phyloP scores from a whole-genome alignment of 768 basidiomycete genomes.

The Coprinellus aureogranulatus region DNA sequence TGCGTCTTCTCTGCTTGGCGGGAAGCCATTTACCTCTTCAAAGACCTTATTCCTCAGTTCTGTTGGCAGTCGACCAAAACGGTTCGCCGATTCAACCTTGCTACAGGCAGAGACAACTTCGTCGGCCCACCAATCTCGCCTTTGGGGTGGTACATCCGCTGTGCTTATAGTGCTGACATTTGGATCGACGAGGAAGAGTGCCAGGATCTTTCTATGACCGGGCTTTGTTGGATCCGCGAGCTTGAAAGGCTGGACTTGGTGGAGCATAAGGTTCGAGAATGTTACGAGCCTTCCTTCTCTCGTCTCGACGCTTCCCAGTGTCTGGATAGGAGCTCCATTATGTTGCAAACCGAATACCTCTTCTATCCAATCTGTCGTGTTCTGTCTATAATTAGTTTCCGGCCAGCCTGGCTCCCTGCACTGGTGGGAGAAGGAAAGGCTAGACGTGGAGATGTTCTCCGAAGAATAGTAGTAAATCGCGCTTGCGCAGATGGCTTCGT shows the following conservation, averaged over 20 bases:
- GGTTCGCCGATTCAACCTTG: not conserved
- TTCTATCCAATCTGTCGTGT: slow-evolving; percentile 20
- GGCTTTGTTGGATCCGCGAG: slow-evolving; percentile 32
- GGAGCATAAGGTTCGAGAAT: slow-evolving; percentile 39
- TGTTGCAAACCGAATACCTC: not conserved
- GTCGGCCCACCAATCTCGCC: slow-evolving; percentile 26
- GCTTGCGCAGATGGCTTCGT: slow-evolving; percentile 25
- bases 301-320: slow-evolving; percentile 27
- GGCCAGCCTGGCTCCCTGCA: not conserved
- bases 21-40: slow-evolving; percentile 22
- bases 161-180: slow-evolving; percentile 23
- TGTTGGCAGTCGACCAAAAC: slow-evolving; percentile 17
- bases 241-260: slow-evolving; percentile 33
- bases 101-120: slow-evolving; percentile 3
- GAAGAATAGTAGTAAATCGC: slow-evolving; percentile 27
- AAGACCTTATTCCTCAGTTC: slow-evolving; percentile 24
- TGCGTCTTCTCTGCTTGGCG: slow-evolving; percentile 26
- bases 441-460: slow-evolving; percentile 29
- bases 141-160: slow-evolving; percentile 25
- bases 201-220: slow-evolving; percentile 40
- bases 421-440: slow-evolving; percentile 16
- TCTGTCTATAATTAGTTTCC: slow-evolving; percentile 16
- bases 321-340: slow-evolving; percentile 13
- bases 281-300: slow-evolving; percentile 27
- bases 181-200: slow-evolving; percentile 38